Evolutionary conservation across 768 basidiomycete species (phyloP).

Genomic region (Gymnopilus junonius): DNA sequence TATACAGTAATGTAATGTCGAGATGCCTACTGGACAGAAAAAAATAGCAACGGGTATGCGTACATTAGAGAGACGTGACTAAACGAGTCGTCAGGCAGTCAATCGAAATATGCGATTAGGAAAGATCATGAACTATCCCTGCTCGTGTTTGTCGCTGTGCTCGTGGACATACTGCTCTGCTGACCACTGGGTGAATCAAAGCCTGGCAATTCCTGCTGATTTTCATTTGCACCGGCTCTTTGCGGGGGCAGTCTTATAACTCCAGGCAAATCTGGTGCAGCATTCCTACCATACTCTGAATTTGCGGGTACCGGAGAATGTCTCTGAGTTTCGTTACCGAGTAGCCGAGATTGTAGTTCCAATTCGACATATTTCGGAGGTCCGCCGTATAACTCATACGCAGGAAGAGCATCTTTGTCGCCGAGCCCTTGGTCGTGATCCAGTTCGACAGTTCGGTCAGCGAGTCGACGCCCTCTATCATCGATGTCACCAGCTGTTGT

Average conservation of each 20-base stretch:
- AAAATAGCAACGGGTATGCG: neutral
- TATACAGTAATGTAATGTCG: neutral
- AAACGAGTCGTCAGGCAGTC: neutral
- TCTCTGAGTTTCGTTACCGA: neutral
- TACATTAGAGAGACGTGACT: neutral
- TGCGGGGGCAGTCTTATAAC: neutral
- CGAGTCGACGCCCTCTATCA: conserved; percentile 38
- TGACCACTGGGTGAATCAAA: neutral
- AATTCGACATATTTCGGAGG: conserved; percentile 47
- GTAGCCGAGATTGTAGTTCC: conserved; percentile 7
- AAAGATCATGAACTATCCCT: neutral
- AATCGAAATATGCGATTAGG: neutral
- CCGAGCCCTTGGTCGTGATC: conserved; percentile 34
- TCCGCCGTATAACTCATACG: conserved; percentile 47
- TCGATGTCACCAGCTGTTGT: conserved; percentile 43
- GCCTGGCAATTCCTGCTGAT: neutral
- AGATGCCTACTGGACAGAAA: neutral
- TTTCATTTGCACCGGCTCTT: neutral
- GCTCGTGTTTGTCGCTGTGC: neutral
- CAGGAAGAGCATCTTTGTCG: conserved; percentile 52
- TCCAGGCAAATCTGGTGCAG: neutral
- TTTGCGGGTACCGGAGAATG: neutral
- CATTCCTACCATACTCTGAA: neutral
- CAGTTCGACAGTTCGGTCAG: conserved; percentile 17
- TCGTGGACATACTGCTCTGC: neutral